These are phyloP conservation scores for Diaporthe aspalathi DNA, from an alignment of 2,329 filamentous ascomycete species.

Conservation along the genomic window DNA sequence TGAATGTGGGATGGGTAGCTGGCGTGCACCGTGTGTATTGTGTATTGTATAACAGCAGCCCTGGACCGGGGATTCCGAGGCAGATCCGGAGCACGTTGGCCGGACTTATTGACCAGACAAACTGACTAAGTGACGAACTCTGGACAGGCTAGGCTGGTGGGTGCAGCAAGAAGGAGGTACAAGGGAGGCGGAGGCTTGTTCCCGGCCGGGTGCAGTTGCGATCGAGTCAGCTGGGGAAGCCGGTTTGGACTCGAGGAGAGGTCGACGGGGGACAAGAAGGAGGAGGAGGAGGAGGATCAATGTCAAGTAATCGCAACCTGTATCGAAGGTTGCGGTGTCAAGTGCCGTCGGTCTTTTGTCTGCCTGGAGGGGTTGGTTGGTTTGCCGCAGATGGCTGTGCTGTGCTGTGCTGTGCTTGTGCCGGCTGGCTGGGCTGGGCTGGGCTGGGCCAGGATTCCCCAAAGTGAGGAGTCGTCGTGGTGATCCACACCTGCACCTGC, in stretches of 20 bases:
- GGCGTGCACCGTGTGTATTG: not conserved
- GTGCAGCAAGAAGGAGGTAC: slow-evolving; percentile 14
- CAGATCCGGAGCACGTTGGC: not conserved
- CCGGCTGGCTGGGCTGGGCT: no score
- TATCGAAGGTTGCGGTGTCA: no score
- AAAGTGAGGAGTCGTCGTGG: slow-evolving; percentile 19
- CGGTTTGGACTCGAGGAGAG: not conserved
- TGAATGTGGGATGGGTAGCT: slow-evolving; percentile 2
- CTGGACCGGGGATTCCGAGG: not conserved
- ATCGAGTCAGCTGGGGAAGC: slow-evolving; percentile 15
- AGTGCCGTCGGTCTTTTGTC: no score
- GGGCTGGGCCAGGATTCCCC: not conserved
- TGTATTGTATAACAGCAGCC: slow-evolving; percentile 8
- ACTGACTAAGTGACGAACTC: no score
- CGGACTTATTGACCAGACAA: not conserved
- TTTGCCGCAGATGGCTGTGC: no score
- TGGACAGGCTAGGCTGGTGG: not conserved
- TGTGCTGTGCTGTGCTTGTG: no score
- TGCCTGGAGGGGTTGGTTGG: no score
- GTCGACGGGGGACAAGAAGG: no score
- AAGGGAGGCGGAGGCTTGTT: slow-evolving; percentile 27
- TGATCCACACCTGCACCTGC: slow-evolving; percentile 9
- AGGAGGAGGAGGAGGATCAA: no score
- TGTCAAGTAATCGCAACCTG: no score
- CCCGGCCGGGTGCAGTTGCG: slow-evolving; percentile 21